Evolutionary conservation across 805 yeast genomes (phyloP).

Genomic region (Nakazawaea ishiwadae): DNA sequence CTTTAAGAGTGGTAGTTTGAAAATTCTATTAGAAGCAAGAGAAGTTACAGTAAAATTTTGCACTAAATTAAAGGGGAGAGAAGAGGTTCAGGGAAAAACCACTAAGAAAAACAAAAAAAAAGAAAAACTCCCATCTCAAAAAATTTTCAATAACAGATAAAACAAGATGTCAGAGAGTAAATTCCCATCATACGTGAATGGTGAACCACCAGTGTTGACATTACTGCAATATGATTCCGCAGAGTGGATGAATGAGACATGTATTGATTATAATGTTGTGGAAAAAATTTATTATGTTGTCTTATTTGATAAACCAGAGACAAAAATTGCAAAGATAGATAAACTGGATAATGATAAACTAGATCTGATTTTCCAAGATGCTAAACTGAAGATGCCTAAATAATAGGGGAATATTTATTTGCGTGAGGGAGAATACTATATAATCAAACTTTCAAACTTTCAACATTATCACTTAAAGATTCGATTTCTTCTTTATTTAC

Average conservation of each 20-base stretch:
- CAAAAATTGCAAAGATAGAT: conserved; percentile 39
- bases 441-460: neutral
- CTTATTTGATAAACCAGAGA: conserved; percentile 36
- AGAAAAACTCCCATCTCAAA: too few relatives aligned
- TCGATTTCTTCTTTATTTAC: too few relatives aligned
- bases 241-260: conserved; percentile 45
- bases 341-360: conserved; percentile 31
- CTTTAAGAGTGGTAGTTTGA: too few relatives aligned
- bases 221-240: conserved; percentile 46
- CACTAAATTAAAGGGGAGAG: too few relatives aligned
- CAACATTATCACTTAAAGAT: too few relatives aligned
- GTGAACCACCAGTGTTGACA: conserved; percentile 42
- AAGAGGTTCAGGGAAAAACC: too few relatives aligned
- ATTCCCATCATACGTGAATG: conserved; percentile 40
- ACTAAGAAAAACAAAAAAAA: too few relatives aligned
- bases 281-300: conserved; percentile 36
- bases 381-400: conserved; percentile 27
- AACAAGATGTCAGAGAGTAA: too few relatives aligned
- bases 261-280: conserved; percentile 34
- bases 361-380: conserved; percentile 41
- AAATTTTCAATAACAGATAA: too few relatives aligned
- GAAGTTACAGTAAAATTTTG: too few relatives aligned
- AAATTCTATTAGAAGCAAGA: too few relatives aligned
- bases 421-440: neutral
- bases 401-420: neutral